Evolutionary conservation across 306 rosid species (phyloP), one percentile per base, ranked within the genome.

Genomic region (Lupinus albus): DNA sequence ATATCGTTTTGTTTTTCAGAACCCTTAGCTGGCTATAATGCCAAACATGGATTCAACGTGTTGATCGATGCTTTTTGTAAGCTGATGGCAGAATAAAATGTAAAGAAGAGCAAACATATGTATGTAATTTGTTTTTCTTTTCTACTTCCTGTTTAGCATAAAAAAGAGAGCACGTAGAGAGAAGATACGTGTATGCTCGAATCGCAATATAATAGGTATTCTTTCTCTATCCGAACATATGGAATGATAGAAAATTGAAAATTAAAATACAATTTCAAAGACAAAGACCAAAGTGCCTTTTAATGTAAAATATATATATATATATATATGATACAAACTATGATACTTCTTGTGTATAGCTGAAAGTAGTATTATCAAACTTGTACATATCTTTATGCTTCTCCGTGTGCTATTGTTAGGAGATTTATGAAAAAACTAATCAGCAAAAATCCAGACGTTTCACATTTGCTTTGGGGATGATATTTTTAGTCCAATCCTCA

Each of bases 61-160:
- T 28, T 10, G 2, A 0, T 62, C 10, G 2, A 0, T 62, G 7
- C 11, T 53, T 63, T 55, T 45, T 73, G 30, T 55, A 18, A 45
- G 30, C 55, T 64, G 5, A 25, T 54, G 70, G 57, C 11, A 11
- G 9, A 53, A 64, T 61, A 64, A 64, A 73, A 41, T 41, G 49
- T 42, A 54, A 67, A 50, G 5, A 47, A 70, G 47, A 70, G 38
- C 42, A 36, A 60, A 4, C 14, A 33, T 20, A 8, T 18, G 25
- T n/a, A n/a, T 39, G 30, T 8, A 36, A 36, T 36, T 39, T 15
- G 11, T 17, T 50, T 16, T 2, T 16, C 11, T 16, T 50, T 50
- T 17, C 14, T 42, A 41, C 12, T 11, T 11, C 5, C 3, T 39
- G 46, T 41, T 41, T 12, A 41, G 5, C 13, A 44, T 4, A 44